Base-by-base conservation (phyloP, 805 yeast genomes). In the Jamesozyma lodderae region DNA sequence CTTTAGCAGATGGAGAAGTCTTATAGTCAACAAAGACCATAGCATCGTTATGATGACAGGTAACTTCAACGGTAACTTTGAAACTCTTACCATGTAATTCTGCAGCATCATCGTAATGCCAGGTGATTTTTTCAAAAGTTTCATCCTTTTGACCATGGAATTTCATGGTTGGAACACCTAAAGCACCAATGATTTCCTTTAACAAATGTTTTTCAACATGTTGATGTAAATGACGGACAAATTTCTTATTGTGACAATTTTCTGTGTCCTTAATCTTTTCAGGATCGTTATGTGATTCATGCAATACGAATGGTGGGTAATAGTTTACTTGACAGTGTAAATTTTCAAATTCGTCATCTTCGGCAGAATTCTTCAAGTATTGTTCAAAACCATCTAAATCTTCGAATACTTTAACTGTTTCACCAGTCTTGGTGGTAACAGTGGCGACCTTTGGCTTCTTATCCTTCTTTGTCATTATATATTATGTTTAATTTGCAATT, bases 281-380 rank as follows among this genome's bases (percentile, higher is more conserved):
- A 42, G 77, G 75, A 53, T 81, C 78, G 39, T 78, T 75, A 47
- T 78, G 85, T 41, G 79, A 71, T 41, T 75, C 81, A 48, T 73
- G 73, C 59, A 79, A 47, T 33, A 81, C 73, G 53, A 81, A 81
- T 35, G 90, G 90, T 17, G 92, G 92, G 51, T 74, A 68, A 59
- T 82, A 82, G 34, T 67, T 67, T 41, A 81, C 64, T 44, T 73
- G 78, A 33, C 83, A 82, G 53, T 79, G 82, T 46, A 79, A 63
- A 50, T 76, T 72, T 52, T 75, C 82, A 48, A 74, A 77, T 41
- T 81, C 88, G 44, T 81, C 78, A 57, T 81, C 88, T 72, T 83
- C 80, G 2, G 81, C 74, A 53, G 79, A 87, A 52, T 79, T 84
- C 52, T 77, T 70, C 43, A 81, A 66, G 56, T 67, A 81, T 19